Percentiles rank a stretch among this genome's conserved stretches.
These are phyloP conservation scores for Camellia sinensis DNA, from an alignment of 148 eudicot species.

Conservation along the genomic window DNA sequence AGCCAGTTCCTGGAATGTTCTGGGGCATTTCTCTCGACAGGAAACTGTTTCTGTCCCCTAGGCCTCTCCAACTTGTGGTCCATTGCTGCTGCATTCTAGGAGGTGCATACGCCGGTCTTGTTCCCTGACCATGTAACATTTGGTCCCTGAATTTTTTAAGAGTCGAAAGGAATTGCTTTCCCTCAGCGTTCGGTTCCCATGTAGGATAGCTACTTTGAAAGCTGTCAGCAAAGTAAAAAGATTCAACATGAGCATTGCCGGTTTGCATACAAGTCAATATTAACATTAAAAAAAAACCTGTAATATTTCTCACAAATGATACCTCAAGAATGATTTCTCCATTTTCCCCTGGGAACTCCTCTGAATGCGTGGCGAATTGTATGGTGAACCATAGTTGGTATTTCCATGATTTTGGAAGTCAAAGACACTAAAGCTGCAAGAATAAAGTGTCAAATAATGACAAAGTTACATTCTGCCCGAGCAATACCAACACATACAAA, in stretches of 20 bases:
- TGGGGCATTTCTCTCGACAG: constrained; percentile 38
- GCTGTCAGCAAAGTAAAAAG: constrained; percentile 40
- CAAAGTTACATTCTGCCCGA: background rate
- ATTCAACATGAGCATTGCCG: background rate
- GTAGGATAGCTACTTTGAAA: constrained; percentile 78
- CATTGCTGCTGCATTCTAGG: constrained; percentile 42
- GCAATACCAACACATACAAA: background rate
- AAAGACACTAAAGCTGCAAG: constrained; percentile 72
- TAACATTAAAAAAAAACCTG: background rate
- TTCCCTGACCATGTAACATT: constrained; percentile 34
- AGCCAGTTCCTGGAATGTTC: constrained; percentile 25
- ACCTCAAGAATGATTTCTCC: constrained; percentile 98
- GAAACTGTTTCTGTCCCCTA: constrained; percentile 37
- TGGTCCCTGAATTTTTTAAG: constrained; percentile 64
- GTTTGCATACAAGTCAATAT: background rate
- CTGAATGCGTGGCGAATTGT: constrained; percentile 40
- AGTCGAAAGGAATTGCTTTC: constrained; percentile 58
- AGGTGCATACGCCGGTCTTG: constrained; percentile 26
- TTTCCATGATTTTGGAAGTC: constrained; percentile 87
- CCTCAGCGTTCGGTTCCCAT: constrained; percentile 74
- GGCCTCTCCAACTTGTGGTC: constrained; percentile 35
- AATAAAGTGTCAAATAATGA: background rate
- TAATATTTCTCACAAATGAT: background rate
- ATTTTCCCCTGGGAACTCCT: constrained; percentile 97
- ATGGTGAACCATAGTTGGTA: constrained; percentile 72